These are phyloP conservation scores for Pestalotiopsis sp. DNA, from an alignment of 2,329 filamentous ascomycete species.

Conservation along the genomic window DNA sequence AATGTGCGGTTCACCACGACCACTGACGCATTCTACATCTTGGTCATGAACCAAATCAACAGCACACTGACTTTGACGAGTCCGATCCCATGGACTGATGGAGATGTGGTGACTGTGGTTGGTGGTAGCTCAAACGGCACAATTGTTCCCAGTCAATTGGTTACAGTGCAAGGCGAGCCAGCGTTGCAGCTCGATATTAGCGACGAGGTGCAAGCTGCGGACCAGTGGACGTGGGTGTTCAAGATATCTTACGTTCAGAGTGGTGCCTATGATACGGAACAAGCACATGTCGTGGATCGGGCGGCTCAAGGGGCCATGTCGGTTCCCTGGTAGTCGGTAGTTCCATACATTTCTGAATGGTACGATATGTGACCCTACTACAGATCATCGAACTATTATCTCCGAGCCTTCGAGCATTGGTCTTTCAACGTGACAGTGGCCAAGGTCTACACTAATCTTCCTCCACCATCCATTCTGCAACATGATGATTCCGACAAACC, in stretches of 20 bases:
- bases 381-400: background rate
- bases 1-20: slow-evolving; percentile 55
- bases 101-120: slow-evolving; percentile 48
- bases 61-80: slow-evolving; percentile 18
- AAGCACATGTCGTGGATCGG: background rate
- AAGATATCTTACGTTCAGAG: background rate
- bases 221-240: slow-evolving; percentile 22
- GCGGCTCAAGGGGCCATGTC: background rate
- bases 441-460: too few relatives aligned
- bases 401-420: too few relatives aligned
- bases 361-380: background rate
- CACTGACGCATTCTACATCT: slow-evolving; percentile 54
- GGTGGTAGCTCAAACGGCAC: slow-evolving; percentile 31
- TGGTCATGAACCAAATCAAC: slow-evolving; percentile 34
- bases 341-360: background rate
- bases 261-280: background rate
- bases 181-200: slow-evolving; percentile 19
- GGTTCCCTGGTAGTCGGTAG: background rate
- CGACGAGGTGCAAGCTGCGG: slow-evolving; percentile 23
- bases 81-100: slow-evolving; percentile 38
- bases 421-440: too few relatives aligned
- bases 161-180: slow-evolving; percentile 16
- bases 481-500: background rate
- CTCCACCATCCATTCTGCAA: background rate
- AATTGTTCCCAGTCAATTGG: slow-evolving; percentile 26